Evolutionary conservation across 371 early-diverging fungal genomes (phyloP).

Genomic region (Mortierella sp.): DNA sequence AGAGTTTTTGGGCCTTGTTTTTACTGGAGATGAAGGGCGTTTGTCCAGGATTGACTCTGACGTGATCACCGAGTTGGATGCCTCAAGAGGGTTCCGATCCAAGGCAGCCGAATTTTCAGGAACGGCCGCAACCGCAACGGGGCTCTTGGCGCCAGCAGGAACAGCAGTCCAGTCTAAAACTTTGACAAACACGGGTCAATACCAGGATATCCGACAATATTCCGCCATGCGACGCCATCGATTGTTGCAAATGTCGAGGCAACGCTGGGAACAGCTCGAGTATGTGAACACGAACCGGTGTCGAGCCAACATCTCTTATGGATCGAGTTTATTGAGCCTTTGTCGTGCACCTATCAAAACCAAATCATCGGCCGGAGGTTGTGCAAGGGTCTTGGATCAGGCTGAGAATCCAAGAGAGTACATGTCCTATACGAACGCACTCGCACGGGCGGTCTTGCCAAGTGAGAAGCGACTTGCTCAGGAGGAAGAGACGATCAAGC

Average conservation of each 20-base stretch:
- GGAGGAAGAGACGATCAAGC: slow-evolving; percentile 60
- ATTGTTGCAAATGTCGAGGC: slow-evolving; percentile 13
- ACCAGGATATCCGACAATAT: slow-evolving; percentile 50
- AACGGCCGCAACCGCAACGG: not conserved
- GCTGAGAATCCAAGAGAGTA: slow-evolving; percentile 33
- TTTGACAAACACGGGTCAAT: slow-evolving; percentile 21
- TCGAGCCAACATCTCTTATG: slow-evolving; percentile 21
- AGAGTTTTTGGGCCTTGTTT: slow-evolving; percentile 61
- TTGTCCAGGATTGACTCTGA: slow-evolving; percentile 53
- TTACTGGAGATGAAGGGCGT: slow-evolving; percentile 41
- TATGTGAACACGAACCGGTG: slow-evolving; percentile 47
- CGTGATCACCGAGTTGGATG: slow-evolving; percentile 56
- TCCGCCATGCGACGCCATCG: slow-evolving; percentile 32
- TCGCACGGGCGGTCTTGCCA: slow-evolving; percentile 54
- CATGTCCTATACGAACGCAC: slow-evolving; percentile 38
- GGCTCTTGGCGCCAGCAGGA: not conserved
- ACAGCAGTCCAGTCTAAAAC: slow-evolving; percentile 34
- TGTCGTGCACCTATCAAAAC: slow-evolving; percentile 21
- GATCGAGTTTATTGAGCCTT: slow-evolving; percentile 27
- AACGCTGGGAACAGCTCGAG: slow-evolving; percentile 42
- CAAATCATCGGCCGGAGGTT: slow-evolving; percentile 6
- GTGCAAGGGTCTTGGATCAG: slow-evolving; percentile 23
- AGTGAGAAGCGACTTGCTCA: slow-evolving; percentile 59
- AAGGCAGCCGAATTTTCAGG: slow-evolving; percentile 44
- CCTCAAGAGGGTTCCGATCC: slow-evolving; percentile 52